Evolutionary conservation across 768 basidiomycete species (phyloP).

Genomic region (Hirschioporus abietinus): DNA sequence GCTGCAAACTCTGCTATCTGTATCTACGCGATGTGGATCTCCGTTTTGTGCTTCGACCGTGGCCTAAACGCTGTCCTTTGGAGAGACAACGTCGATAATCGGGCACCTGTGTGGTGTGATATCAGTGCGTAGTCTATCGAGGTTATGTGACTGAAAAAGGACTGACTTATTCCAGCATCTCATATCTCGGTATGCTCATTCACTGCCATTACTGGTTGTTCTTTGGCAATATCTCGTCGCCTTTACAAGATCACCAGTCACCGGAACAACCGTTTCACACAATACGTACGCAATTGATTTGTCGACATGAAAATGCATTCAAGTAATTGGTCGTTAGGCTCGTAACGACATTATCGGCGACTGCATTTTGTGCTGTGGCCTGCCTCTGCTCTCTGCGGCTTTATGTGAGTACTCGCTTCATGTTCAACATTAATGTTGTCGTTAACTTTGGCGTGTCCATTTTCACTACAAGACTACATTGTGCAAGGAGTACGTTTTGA

Average conservation of each 20-base stretch:
- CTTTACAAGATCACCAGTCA: conserved; percentile 42
- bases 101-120: conserved; percentile 47
- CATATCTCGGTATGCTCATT: conserved; percentile 33
- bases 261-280: neutral
- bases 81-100: conserved; percentile 25
- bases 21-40: conserved; percentile 66
- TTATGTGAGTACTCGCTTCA: neutral
- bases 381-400: neutral
- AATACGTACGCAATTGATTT: neutral
- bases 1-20: conserved; percentile 73
- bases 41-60: conserved; percentile 47
- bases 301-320: no score
- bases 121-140: conserved; percentile 36
- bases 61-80: conserved; percentile 34
- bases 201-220: conserved; percentile 28
- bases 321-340: no score
- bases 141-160: neutral
- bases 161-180: neutral
- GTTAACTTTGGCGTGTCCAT: neutral
- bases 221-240: conserved; percentile 43
- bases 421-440: neutral
- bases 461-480: conserved; percentile 23
- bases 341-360: neutral
- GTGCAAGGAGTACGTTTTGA: conserved; percentile 28
- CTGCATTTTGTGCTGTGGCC: neutral